Conservation (phyloP, 306 rosid genomes). For the Sicyos baderoa region DNA sequence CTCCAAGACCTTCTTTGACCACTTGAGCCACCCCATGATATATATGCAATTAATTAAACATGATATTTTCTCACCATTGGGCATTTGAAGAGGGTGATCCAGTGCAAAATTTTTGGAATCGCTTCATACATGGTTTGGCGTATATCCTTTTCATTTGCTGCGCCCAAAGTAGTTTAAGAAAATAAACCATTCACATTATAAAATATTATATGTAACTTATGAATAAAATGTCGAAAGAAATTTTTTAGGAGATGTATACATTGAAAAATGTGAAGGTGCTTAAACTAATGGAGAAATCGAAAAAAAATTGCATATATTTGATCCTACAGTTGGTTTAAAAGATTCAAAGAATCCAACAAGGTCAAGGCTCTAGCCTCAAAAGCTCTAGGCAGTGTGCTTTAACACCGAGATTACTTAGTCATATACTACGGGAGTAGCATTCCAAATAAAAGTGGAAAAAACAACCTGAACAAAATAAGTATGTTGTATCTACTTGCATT, state of each 20-base stretch:
- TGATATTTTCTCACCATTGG: slow-evolving; percentile 40
- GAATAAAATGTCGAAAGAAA: neutral
- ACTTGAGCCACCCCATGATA: too few species aligned
- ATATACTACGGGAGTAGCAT: neutral
- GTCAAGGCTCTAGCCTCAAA: neutral
- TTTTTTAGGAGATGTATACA: neutral
- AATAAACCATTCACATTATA: neutral
- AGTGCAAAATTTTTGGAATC: slow-evolving; percentile 59
- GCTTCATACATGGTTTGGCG: slow-evolving; percentile 54
- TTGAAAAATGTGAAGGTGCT: neutral
- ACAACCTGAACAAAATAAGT: neutral
- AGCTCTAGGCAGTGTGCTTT: neutral
- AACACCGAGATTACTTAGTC: neutral
- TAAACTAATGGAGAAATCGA: slow-evolving; percentile 2
- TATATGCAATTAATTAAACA: slow-evolving; percentile 12
- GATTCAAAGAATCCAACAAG: neutral
- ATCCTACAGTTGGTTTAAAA: neutral
- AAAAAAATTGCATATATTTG: neutral
- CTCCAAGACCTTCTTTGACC: too few species aligned
- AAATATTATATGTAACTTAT: neutral
- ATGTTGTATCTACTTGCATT: neutral
- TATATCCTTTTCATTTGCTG: slow-evolving; percentile 62
- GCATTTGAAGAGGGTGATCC: slow-evolving; percentile 61
- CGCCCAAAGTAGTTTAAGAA: slow-evolving; percentile 19
- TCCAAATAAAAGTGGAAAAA: neutral